phyloP scores from a whole-genome alignment of 768 basidiomycete species.

The Mycena vitilis region DNA sequence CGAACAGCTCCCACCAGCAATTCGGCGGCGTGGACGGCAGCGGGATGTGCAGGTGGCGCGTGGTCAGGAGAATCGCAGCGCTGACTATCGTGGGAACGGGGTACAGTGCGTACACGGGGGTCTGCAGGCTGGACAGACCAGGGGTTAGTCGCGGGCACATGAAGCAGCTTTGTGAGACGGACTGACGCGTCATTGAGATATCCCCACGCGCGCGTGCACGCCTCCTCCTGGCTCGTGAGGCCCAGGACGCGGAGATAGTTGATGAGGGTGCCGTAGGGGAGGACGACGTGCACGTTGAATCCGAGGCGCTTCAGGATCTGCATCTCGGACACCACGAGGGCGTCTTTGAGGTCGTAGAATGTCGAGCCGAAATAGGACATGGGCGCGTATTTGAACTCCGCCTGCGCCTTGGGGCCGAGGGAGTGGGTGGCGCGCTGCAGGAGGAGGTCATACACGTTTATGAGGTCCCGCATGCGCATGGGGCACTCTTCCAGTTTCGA shows the following conservation, averaged over 20 bases:
- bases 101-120: slow-evolving; percentile 91
- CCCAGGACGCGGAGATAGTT: slow-evolving; percentile 94
- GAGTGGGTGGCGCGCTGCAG: slow-evolving; percentile 77
- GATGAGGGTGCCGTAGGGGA: slow-evolving; percentile 94
- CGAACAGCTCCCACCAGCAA: slow-evolving; percentile 96
- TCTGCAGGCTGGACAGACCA: slow-evolving; percentile 77
- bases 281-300: slow-evolving; percentile 92
- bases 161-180: background rate
- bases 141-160: background rate
- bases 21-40: slow-evolving; percentile 78
- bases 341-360: slow-evolving; percentile 96
- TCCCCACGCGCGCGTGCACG: slow-evolving; percentile 88
- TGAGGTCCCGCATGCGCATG: slow-evolving; percentile 90
- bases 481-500: slow-evolving; percentile 96
- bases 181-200: slow-evolving; percentile 96
- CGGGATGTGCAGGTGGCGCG: slow-evolving; percentile 76
- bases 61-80: slow-evolving; percentile 86
- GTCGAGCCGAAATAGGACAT: slow-evolving; percentile 91
- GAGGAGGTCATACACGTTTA: slow-evolving; percentile 93
- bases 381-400: slow-evolving; percentile 75
- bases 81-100: slow-evolving; percentile 91
- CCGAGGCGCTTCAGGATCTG: slow-evolving; percentile 96
- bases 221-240: slow-evolving; percentile 76
- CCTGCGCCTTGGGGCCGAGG: slow-evolving; percentile 46
- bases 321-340: slow-evolving; percentile 95